phyloP scores from a whole-genome alignment of 75 land plant species.

The Picea sitchensis region DNA sequence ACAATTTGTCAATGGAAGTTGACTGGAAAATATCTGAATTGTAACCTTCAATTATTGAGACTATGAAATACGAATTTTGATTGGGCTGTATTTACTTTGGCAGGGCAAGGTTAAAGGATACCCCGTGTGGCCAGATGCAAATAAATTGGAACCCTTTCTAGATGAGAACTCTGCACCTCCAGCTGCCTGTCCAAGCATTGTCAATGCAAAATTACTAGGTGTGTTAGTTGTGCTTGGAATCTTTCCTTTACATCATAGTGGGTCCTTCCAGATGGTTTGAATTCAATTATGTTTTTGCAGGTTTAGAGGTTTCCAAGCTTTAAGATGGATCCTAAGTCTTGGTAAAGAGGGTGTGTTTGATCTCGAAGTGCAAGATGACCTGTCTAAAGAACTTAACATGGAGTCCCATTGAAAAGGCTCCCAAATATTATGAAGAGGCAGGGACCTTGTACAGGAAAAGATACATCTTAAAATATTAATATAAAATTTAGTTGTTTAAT shows the following conservation, averaged over 20 bases:
- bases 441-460: no score
- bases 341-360: no score
- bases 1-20: neutral
- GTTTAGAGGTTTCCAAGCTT: conserved; percentile 11
- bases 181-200: conserved; percentile 91
- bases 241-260: neutral
- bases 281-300: conserved; percentile 6
- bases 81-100: neutral
- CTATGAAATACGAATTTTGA: neutral
- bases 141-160: conserved; percentile 73
- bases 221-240: neutral
- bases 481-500: no score
- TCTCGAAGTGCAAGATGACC: no score
- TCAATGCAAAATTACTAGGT: conserved; percentile 89
- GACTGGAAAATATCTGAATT: neutral
- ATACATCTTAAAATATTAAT: no score
- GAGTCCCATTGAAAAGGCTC: no score
- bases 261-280: neutral
- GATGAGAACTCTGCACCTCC: conserved; percentile 78
- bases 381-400: no score
- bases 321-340: neutral
- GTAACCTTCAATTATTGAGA: neutral
- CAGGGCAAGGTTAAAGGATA: conserved; percentile 92
- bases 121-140: conserved; percentile 83
- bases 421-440: no score